These are phyloP conservation scores for Coemansia sp. DNA, from an alignment of 192 early-diverging fungal species.

Conservation along the genomic window DNA sequence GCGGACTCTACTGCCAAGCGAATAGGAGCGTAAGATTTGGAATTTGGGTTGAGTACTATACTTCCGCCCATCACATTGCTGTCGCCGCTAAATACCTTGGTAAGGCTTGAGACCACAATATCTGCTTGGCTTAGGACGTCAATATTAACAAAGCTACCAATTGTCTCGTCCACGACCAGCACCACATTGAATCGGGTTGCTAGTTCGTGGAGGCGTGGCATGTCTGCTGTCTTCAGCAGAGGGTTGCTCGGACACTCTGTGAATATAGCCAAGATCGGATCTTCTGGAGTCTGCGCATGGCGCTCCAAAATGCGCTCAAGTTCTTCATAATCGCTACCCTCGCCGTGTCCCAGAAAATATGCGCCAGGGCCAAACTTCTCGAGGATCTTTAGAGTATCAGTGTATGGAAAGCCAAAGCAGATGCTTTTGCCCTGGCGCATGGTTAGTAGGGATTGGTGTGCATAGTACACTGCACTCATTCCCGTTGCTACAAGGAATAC, in stretches of 20 bases:
- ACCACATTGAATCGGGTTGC: slow-evolving; percentile 75
- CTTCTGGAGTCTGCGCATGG: slow-evolving; percentile 33
- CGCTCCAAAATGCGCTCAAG: slow-evolving; percentile 63
- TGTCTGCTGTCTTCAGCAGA: slow-evolving; percentile 77
- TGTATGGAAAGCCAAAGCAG: slow-evolving; percentile 95
- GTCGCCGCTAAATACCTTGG: slow-evolving; percentile 94
- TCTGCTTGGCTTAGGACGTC: slow-evolving; percentile 74
- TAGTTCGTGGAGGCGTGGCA: slow-evolving; percentile 69
- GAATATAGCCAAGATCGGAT: slow-evolving; percentile 77
- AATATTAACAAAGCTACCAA: slow-evolving; percentile 93
- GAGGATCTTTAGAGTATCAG: slow-evolving; percentile 95
- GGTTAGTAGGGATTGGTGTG: slow-evolving; percentile 67
- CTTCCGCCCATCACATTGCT: slow-evolving; percentile 98
- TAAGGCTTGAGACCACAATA: slow-evolving; percentile 84
- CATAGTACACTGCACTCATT: slow-evolving; percentile 92
- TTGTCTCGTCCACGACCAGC: slow-evolving; percentile 91
- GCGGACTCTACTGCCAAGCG: slow-evolving; percentile 55
- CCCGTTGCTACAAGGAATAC: slow-evolving; percentile 88
- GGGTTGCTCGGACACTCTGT: slow-evolving; percentile 96
- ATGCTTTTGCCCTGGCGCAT: slow-evolving; percentile 64
- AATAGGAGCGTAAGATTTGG: slow-evolving; percentile 58
- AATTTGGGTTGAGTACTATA: slow-evolving; percentile 75
- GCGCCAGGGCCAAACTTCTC: slow-evolving; percentile 92
- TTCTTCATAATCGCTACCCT: slow-evolving; percentile 68
- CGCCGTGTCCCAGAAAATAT: slow-evolving; percentile 84